These are phyloP conservation scores for Prunus dulcis DNA, from an alignment of 306 rosid genomes.

Conservation along the genomic window DNA sequence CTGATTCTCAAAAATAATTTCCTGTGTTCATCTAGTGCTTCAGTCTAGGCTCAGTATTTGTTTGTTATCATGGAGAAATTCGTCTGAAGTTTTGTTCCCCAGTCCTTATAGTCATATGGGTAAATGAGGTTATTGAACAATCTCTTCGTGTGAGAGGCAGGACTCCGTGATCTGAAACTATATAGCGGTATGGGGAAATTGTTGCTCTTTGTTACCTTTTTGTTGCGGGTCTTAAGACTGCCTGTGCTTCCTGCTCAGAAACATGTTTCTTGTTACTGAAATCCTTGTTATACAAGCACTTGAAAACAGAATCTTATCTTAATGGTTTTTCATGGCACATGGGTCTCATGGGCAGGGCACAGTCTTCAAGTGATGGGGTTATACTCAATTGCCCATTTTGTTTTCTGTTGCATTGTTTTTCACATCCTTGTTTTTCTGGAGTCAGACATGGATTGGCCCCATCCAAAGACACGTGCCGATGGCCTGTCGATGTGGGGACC, in stretches of 20 bases:
- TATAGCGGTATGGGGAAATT: neutral
- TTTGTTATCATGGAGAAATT: neutral
- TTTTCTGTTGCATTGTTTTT: slow-evolving; percentile 21
- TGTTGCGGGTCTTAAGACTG: slow-evolving; percentile 10
- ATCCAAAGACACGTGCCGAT: neutral
- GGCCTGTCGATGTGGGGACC: slow-evolving; percentile 8
- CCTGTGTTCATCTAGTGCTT: slow-evolving; percentile 9
- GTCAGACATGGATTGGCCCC: neutral
- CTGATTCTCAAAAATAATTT: neutral
- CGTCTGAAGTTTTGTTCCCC: neutral
- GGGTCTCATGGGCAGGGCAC: slow-evolving; percentile 39
- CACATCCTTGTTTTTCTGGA: neutral
- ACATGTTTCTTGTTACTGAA: slow-evolving; percentile 12
- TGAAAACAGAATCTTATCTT: slow-evolving; percentile 30
- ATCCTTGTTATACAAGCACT: neutral
- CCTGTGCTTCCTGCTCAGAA: slow-evolving; percentile 25
- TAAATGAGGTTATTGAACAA: neutral
- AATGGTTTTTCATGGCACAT: slow-evolving; percentile 11
- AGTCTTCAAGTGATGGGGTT: slow-evolving; percentile 19
- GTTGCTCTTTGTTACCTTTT: neutral
- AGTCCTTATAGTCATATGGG: neutral
- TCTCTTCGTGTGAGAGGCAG: neutral
- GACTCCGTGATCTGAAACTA: neutral
- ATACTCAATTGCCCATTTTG: slow-evolving; percentile 16
- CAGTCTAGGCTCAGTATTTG: neutral